Conservation (phyloP, 495 filamentous ascomycete genomes). For the Trichocladium uniseriatum region DNA sequence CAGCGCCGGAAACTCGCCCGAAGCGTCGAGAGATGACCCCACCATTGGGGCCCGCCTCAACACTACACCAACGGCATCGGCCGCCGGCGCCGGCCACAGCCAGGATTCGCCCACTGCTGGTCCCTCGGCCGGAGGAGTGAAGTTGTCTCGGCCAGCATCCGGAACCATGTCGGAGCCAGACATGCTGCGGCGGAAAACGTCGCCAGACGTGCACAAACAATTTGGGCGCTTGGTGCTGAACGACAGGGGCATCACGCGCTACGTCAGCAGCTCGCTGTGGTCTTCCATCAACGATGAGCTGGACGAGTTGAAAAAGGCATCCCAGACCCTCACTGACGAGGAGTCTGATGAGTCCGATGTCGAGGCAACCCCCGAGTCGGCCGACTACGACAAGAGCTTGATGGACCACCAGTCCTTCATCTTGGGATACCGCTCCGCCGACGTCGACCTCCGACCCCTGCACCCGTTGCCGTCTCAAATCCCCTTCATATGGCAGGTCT, state of each 20-base stretch:
- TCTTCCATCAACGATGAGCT: constrained; percentile 81
- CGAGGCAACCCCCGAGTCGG: constrained; percentile 44
- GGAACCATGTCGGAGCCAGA: constrained; percentile 6
- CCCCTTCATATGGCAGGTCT: constrained; percentile 59
- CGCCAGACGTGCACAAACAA: constrained; percentile 49
- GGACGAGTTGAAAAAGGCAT: constrained; percentile 61
- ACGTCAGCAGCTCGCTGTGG: constrained; percentile 87
- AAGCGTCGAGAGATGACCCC: constrained; percentile 20
- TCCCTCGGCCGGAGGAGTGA: neutral
- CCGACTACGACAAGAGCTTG: constrained; percentile 22
- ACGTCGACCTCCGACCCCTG: constrained; percentile 37
- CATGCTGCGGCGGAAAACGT: constrained; percentile 15
- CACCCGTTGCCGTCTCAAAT: constrained; percentile 54
- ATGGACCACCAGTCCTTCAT: constrained; percentile 61
- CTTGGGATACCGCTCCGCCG: constrained; percentile 56
- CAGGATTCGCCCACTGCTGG: constrained; percentile 5
- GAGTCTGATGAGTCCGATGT: constrained; percentile 46
- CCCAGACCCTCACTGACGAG: constrained; percentile 59
- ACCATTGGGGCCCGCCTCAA: constrained; percentile 10
- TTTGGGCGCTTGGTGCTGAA: constrained; percentile 79
- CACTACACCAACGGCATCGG: constrained; percentile 1
- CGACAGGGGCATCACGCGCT: constrained; percentile 66
- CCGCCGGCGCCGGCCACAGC: constrained; percentile 7
- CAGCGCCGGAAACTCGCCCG: constrained; percentile 33
- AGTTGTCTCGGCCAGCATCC: constrained; percentile 9